phyloP scores from a whole-genome alignment of 208 protist genomes.

The Crithidia acanthocephali region DNA sequence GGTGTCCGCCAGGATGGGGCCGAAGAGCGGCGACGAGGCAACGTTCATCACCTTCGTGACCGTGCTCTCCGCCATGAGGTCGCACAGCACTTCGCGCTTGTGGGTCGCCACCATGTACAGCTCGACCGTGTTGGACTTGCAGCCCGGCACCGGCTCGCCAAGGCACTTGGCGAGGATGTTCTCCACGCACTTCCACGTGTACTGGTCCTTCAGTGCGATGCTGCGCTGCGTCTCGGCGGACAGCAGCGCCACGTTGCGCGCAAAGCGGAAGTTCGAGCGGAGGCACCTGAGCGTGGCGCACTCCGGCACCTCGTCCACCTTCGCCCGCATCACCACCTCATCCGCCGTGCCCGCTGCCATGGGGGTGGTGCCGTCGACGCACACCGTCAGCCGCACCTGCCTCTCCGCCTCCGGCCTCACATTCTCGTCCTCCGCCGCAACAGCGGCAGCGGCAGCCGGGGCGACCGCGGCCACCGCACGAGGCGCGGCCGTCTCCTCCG shows the following conservation, averaged over 20 bases:
- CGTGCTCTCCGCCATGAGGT: slow-evolving; percentile 37
- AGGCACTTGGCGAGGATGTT: slow-evolving; percentile 35
- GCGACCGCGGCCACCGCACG: background rate
- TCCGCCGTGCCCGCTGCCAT: slow-evolving; percentile 21
- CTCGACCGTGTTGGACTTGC: slow-evolving; percentile 31
- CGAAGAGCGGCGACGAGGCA: slow-evolving; percentile 60
- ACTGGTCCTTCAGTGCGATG: slow-evolving; percentile 37
- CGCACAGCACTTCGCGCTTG: slow-evolving; percentile 55
- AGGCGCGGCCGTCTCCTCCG: background rate
- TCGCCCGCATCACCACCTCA: slow-evolving; percentile 33
- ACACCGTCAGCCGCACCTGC: slow-evolving; percentile 29
- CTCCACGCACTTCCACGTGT: slow-evolving; percentile 46
- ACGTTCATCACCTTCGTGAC: slow-evolving; percentile 39
- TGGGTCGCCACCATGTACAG: slow-evolving; percentile 60
- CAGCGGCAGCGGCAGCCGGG: background rate
- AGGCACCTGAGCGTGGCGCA: slow-evolving; percentile 34
- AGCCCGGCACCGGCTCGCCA: slow-evolving; percentile 6
- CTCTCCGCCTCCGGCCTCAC: slow-evolving; percentile 16
- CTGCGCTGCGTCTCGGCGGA: slow-evolving; percentile 42
- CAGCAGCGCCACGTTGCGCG: slow-evolving; percentile 51
- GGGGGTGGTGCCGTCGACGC: slow-evolving; percentile 21
- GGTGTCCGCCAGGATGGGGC: slow-evolving; percentile 37
- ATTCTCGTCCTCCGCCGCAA: background rate
- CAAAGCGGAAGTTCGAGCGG: slow-evolving; percentile 18
- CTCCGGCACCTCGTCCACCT: slow-evolving; percentile 21